Base-by-base conservation (phyloP, 768 basidiomycete species). In the Trametes gibbosa region DNA sequence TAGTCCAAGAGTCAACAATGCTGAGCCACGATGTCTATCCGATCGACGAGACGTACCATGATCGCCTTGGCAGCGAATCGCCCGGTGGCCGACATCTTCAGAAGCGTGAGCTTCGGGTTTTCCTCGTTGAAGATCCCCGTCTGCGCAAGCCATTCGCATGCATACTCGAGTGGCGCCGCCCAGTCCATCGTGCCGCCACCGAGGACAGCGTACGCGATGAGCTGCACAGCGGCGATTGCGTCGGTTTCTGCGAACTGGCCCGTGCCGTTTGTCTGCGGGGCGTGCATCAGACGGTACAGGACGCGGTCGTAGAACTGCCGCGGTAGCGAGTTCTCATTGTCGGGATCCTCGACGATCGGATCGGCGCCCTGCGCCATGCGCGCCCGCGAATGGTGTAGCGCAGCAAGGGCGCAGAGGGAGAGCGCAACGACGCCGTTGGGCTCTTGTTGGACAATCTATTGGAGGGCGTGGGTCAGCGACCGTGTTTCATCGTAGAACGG, bases 141-240 rank as follows among this genome's bases (percentile, higher is more conserved):
- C 68, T 86, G 82, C 46, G 74, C 76, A 46, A 92, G 75, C 92
- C 92, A 93, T 59, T 92, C 89, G 64, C 81, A 81, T 46, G 90
- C 84, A 21, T 91, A 79, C 39, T 80, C 77, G 66, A 93, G 83
- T 62, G 87, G 83, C 6, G 77, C 74, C 59, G 81, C 81, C 92
- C 92, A 94, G 65, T 86, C 83, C 17, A 79, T 81, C 51, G 76
- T 73, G 35, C 89, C 84, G 53, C 87, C 87, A 2, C 84, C 85
- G 68, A 92, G 74, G 59, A 89, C 77, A 43, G 86, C 87, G 71
- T 85, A 90, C 66, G 80, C 83, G 59, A 91, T 79, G 61, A 94
- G 81, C 70, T 90, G 89, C 42, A 91, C 68, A 5, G 92, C 89
- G 4, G 92, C 90, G 63, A 87, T 79, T 10, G 89, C 92, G 65